Percentiles rank a stretch among this genome's conserved stretches.
Conservation (phyloP, 2,329 filamentous ascomycete genomes). For the Ascochyta lentis region DNA sequence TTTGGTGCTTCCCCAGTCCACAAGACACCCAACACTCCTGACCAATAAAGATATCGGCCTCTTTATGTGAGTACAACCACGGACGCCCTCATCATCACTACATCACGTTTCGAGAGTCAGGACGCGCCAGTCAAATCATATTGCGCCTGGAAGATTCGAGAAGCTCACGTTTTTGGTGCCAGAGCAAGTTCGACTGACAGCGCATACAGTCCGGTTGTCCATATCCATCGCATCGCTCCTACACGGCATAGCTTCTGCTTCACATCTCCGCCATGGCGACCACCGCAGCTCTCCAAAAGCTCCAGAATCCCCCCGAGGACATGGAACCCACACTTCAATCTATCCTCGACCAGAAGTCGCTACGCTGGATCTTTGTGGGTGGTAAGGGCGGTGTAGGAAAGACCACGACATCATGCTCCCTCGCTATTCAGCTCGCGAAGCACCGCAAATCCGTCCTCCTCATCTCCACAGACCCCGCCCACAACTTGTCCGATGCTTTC, state of each 20-base stretch:
- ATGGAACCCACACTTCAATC: slow-evolving; percentile 94
- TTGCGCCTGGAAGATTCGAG: slow-evolving; percentile 12
- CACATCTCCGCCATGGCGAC: slow-evolving; percentile 45
- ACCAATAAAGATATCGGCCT: background rate
- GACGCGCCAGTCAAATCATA: background rate
- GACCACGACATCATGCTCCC: slow-evolving; percentile 98
- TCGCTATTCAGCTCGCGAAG: slow-evolving; percentile 95
- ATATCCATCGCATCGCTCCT: background rate
- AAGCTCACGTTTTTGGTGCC: slow-evolving; percentile 1
- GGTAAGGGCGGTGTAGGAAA: slow-evolving; percentile 99
- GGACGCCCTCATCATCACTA: background rate
- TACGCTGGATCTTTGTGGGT: slow-evolving; percentile 99
- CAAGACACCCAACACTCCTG: background rate
- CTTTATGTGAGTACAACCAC: background rate
- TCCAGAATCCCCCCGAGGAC: slow-evolving; percentile 55
- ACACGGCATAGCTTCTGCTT: background rate
- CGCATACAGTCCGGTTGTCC: background rate
- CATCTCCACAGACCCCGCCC: slow-evolving; percentile 97
- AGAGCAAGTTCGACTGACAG: slow-evolving; percentile 11
- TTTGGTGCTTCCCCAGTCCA: background rate
- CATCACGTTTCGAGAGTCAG: background rate
- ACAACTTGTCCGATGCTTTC: slow-evolving; percentile 98
- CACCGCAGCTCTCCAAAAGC: slow-evolving; percentile 55
- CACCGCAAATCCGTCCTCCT: slow-evolving; percentile 94
- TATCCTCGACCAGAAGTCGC: slow-evolving; percentile 91